Conservation (phyloP, 2,329 filamentous ascomycete species). For the Endoconidiophora laricicola region DNA sequence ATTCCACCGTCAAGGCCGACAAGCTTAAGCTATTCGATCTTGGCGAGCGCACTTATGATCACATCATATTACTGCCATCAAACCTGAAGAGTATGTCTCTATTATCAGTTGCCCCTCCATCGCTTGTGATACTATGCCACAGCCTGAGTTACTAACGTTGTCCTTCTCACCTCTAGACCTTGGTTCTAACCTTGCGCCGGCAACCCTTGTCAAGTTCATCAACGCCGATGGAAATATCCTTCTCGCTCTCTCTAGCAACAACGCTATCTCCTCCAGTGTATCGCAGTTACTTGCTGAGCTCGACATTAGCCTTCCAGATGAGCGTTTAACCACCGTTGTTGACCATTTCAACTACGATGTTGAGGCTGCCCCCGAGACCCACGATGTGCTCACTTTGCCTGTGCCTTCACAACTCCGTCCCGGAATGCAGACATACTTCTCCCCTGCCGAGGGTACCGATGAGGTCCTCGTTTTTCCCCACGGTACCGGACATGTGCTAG, state of each 20-base stretch:
- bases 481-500: constrained; percentile 66
- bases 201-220: constrained; percentile 75
- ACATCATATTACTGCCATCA: constrained; percentile 72
- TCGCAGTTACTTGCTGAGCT: constrained; percentile 70
- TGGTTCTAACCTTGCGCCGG: constrained; percentile 74
- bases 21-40: constrained; percentile 64
- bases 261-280: constrained; percentile 54
- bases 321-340: constrained; percentile 71
- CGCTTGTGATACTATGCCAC: constrained; percentile 2
- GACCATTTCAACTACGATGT: constrained; percentile 94
- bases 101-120: neutral
- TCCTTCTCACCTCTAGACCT: constrained; percentile 40
- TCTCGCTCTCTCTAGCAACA: constrained; percentile 59
- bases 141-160: neutral
- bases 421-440: constrained; percentile 65
- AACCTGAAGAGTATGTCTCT: constrained; percentile 62
- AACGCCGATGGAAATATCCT: constrained; percentile 86
- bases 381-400: constrained; percentile 74
- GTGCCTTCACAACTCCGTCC: constrained; percentile 47
- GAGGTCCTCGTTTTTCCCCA: constrained; percentile 63
- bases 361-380: constrained; percentile 57
- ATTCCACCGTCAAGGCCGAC: constrained; percentile 70
- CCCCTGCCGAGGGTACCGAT: constrained; percentile 32
- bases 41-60: constrained; percentile 79
- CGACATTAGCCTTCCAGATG: constrained; percentile 72